phyloP scores from a whole-genome alignment of 2,329 filamentous ascomycete species.

The Fusarium newnesense region DNA sequence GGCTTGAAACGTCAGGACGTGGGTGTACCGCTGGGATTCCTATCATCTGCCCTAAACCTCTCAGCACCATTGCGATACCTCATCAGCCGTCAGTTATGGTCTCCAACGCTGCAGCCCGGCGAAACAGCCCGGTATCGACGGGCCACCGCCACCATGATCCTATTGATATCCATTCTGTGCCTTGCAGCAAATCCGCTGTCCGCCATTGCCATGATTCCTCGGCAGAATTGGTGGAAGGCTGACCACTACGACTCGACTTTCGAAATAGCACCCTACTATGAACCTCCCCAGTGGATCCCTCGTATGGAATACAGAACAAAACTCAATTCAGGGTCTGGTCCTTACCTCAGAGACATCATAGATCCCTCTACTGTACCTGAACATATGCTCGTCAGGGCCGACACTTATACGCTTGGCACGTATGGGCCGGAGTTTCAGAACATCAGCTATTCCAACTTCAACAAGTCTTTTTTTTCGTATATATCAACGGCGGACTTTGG shows the following conservation, averaged over 20 bases:
- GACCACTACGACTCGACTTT: too few species aligned
- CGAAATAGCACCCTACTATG: neutral
- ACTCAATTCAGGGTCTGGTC: neutral
- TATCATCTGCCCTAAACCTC: neutral
- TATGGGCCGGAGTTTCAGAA: neutral
- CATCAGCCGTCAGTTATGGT: neutral
- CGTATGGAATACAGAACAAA: neutral
- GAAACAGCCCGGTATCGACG: neutral
- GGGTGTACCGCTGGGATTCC: neutral
- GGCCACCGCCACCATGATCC: neutral
- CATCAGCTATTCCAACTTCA: neutral
- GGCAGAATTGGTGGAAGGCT: neutral
- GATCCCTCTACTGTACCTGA: neutral
- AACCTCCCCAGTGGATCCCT: neutral
- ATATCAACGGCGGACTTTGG: neutral
- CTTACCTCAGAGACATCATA: neutral
- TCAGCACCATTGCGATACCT: neutral
- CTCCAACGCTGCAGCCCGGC: neutral
- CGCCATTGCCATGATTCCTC: slow-evolving; percentile 7
- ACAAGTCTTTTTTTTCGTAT: too few species aligned
- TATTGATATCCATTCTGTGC: neutral
- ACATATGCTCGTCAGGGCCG: neutral
- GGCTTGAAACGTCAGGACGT: neutral
- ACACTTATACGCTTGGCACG: neutral
- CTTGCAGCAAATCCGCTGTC: neutral